Percentiles rank a stretch among this genome's conserved stretches.
Conservation (phyloP, 805 yeast genomes). For the Monosporozyma servazzii region DNA sequence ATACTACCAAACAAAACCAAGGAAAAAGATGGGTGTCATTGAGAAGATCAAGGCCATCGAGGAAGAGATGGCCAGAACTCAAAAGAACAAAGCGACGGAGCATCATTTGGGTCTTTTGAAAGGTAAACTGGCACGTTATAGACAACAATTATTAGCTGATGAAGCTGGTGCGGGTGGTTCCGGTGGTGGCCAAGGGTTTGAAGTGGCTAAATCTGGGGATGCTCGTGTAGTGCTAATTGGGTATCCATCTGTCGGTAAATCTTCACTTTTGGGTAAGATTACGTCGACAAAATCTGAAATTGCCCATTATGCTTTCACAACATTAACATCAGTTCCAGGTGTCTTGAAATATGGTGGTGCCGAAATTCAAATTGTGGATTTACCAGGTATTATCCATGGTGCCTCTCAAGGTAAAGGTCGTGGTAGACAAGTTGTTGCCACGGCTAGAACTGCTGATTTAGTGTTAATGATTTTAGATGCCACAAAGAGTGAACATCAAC, state of each 20-base stretch:
- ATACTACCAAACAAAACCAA: not conserved
- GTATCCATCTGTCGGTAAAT: constrained; percentile 96
- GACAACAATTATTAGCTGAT: constrained; percentile 88
- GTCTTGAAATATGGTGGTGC: constrained; percentile 93
- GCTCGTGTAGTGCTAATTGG: constrained; percentile 94
- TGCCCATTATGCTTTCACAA: constrained; percentile 91
- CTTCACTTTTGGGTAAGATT: constrained; percentile 78
- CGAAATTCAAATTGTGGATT: constrained; percentile 92
- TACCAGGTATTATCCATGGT: constrained; percentile 95
- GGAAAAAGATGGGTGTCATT: constrained; percentile 24
- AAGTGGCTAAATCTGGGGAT: constrained; percentile 91
- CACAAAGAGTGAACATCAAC: constrained; percentile 84
- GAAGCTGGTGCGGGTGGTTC: constrained; percentile 55
- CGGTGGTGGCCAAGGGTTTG: constrained; percentile 82
- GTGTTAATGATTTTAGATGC: constrained; percentile 93
- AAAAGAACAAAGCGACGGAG: constrained; percentile 96
- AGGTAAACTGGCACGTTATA: constrained; percentile 87
- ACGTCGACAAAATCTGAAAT: constrained; percentile 92
- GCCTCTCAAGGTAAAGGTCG: constrained; percentile 97
- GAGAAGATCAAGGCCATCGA: constrained; percentile 86
- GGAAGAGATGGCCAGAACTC: constrained; percentile 89
- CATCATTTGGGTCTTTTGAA: constrained; percentile 89
- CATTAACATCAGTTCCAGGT: constrained; percentile 94
- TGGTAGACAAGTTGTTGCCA: constrained; percentile 93
- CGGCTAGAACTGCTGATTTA: constrained; percentile 90